Evolutionary conservation across 2,329 filamentous ascomycete genomes (phyloP), one percentile per base, ranked within the genome.

Genomic region (Akanthomyces muscarius): DNA sequence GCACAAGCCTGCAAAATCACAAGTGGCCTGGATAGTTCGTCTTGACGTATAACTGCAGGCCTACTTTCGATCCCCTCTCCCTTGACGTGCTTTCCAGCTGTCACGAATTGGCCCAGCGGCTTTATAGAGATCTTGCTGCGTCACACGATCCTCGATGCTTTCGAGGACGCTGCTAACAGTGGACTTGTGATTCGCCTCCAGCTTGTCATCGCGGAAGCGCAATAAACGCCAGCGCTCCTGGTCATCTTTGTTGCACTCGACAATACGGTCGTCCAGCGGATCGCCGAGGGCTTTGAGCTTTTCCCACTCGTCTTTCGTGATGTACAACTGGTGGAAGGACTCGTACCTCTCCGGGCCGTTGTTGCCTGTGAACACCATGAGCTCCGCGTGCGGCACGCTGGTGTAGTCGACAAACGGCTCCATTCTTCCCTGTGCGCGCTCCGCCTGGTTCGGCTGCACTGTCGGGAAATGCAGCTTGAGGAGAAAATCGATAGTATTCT

Each of bases 401-500:
- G 96, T 89, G 78, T 92, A 98, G 76, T 98, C 92, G 55, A 83
- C 72, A 68, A 86, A 90, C 0, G 86, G 81, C 50, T 86, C 81
- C 0, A 81, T 83, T 42, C 84, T 75, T 21, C 87, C 88, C 21
- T 90, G 88, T 41, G 86, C 84, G 52, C 85, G 84, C 69, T 95
- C 89, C 18, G 81, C 76, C 16, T 85, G 83, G 70, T 89, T 85
- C 1, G 89, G 89, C 64, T 90, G 83, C n/a, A 89, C 80, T 0
- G 81, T 72, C 0, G 90, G 89, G 70, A 97, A 98, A 14, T 84
- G 81, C 50, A 99, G 83, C 58, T 85, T 85, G 69, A 98, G 83
- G 48, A 89, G 85, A 74, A 97, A 97, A 74, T 99, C 95, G 68
- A 99, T 87, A 0, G 92, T 96, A 78, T 99, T 99, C 75, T 99